These are phyloP conservation scores for Fusarium robinianum DNA, from an alignment of 2,329 filamentous ascomycete genomes.

Conservation along the genomic window DNA sequence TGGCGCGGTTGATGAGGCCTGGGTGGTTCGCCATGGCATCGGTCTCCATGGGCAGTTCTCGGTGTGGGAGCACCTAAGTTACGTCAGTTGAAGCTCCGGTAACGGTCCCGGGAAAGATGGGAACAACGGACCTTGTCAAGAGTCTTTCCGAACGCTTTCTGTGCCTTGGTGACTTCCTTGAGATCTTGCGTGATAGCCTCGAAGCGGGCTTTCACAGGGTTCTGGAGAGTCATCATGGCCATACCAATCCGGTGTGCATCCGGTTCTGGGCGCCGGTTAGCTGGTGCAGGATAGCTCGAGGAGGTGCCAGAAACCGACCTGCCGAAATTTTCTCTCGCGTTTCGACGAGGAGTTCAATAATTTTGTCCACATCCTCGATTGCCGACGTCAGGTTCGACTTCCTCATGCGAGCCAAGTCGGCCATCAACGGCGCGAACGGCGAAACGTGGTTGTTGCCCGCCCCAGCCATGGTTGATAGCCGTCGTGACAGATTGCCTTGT, in stretches of 20 bases:
- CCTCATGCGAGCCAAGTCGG: slow-evolving; percentile 74
- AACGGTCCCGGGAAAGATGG: background rate
- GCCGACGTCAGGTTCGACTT: slow-evolving; percentile 70
- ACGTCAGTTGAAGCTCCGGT: slow-evolving; percentile 20
- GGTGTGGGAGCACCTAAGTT: slow-evolving; percentile 47
- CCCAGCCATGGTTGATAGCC: slow-evolving; percentile 44
- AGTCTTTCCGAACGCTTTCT: slow-evolving; percentile 83
- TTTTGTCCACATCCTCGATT: slow-evolving; percentile 79
- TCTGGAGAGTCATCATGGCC: slow-evolving; percentile 82
- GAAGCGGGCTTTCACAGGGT: slow-evolving; percentile 79
- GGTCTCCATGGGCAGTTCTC: slow-evolving; percentile 75
- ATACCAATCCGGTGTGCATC: slow-evolving; percentile 66
- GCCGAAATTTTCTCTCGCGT: slow-evolving; percentile 75
- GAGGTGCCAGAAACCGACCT: slow-evolving; percentile 50
- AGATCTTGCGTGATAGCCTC: slow-evolving; percentile 80
- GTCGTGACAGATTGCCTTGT: no score
- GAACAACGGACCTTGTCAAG: slow-evolving; percentile 70
- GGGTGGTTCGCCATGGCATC: slow-evolving; percentile 79
- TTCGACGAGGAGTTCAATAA: slow-evolving; percentile 75
- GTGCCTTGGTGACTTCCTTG: slow-evolving; percentile 79
- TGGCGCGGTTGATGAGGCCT: slow-evolving; percentile 84
- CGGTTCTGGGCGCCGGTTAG: slow-evolving; percentile 36
- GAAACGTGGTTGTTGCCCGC: slow-evolving; percentile 45
- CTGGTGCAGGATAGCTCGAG: background rate
- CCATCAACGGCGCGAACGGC: slow-evolving; percentile 63